Conservation (phyloP, 768 basidiomycete genomes). For the Crucibulum laeve region DNA sequence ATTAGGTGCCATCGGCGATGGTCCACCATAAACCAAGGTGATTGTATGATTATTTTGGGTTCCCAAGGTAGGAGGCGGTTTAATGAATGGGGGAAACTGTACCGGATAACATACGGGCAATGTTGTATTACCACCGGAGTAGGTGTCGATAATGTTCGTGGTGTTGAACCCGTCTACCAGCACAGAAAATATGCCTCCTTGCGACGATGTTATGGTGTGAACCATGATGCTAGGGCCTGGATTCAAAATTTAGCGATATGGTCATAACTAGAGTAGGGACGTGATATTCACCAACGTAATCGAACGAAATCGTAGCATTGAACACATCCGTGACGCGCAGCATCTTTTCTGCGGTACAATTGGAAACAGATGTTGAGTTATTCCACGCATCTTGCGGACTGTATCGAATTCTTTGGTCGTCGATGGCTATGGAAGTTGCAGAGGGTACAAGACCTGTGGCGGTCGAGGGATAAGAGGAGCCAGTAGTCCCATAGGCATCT, state of each 20-base stretch:
- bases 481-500: slow-evolving; percentile 12
- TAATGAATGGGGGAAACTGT: background rate
- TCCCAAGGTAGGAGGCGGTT: background rate
- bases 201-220: background rate
- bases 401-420: slow-evolving; percentile 5
- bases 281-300: slow-evolving; percentile 14
- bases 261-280: too few species aligned
- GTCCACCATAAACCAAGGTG: background rate
- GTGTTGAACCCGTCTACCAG: background rate
- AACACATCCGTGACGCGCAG: slow-evolving; percentile 10
- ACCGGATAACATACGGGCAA: background rate
- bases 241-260: too few species aligned
- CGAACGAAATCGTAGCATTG: slow-evolving; percentile 14
- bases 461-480: slow-evolving; percentile 11
- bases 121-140: background rate
- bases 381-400: slow-evolving; percentile 8
- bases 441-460: slow-evolving; percentile 10
- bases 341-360: slow-evolving; percentile 1
- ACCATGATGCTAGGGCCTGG: background rate
- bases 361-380: slow-evolving; percentile 4
- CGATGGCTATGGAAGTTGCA: slow-evolving; percentile 5
- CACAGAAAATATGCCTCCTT: background rate
- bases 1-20: background rate
- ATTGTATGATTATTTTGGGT: background rate
- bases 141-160: background rate